A percentile compares a stretch with the other conserved stretches of the same genome.
Evolutionary conservation across 129 eudicot genomes (phyloP).

Genomic region (Escallonia herrerae): DNA sequence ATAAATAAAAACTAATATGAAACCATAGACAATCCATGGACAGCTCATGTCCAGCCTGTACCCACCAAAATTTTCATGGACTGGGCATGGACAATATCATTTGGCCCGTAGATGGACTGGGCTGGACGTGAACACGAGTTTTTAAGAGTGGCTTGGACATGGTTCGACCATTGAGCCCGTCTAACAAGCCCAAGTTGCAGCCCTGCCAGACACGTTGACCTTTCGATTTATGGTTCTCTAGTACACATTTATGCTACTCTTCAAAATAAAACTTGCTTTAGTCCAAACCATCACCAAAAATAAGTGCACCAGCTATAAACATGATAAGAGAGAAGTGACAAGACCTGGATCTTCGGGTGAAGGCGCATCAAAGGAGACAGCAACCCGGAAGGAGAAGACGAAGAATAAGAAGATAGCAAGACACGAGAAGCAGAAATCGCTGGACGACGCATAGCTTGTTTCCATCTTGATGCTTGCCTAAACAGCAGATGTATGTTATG

Average conservation of each 20-base stretch:
- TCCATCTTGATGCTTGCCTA: not conserved
- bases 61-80: too few species aligned
- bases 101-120: too few species aligned
- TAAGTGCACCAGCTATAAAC: not conserved
- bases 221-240: too few species aligned
- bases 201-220: too few species aligned
- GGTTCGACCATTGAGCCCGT: not conserved
- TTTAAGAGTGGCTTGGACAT: too few species aligned
- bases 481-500: not conserved
- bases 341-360: slow-evolving; percentile 16
- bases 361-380: not conserved
- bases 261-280: not conserved
- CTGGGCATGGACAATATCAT: too few species aligned
- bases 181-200: too few species aligned
- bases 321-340: not conserved
- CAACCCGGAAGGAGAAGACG: not conserved
- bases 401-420: not conserved
- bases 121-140: too few species aligned
- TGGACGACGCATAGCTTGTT: not conserved
- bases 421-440: not conserved
- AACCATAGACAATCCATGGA: too few species aligned
- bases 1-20: too few species aligned
- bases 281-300: not conserved
- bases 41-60: too few species aligned
- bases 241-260: not conserved